These are phyloP conservation scores for Spongispora temasekensis DNA, from an alignment of 1,284 basidiomycete genomes.

Conservation along the genomic window DNA sequence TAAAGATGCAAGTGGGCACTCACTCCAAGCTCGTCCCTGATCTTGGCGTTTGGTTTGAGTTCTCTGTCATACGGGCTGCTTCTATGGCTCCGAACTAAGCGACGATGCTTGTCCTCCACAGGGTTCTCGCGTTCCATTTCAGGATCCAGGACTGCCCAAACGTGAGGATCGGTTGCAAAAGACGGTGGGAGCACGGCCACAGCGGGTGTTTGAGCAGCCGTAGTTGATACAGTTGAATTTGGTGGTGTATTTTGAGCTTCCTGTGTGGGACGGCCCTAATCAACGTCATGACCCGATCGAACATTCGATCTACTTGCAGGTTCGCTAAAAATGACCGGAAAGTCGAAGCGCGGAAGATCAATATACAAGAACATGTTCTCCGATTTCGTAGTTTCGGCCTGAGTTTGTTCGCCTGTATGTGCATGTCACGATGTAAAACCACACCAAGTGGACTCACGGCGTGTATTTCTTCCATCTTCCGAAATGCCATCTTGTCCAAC, in stretches of 20 bases:
- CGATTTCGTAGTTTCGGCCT: conserved; percentile 88
- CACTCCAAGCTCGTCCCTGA: conserved; percentile 91
- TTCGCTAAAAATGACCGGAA: conserved; percentile 96
- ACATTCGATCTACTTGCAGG: conserved; percentile 48
- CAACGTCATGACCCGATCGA: neutral
- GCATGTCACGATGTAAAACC: neutral
- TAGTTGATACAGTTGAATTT: conserved; percentile 38
- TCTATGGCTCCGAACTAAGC: conserved; percentile 92
- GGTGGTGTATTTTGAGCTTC: conserved; percentile 40
- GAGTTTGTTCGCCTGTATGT: too few species aligned
- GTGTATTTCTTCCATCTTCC: conserved; percentile 93
- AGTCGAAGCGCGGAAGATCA: conserved; percentile 96
- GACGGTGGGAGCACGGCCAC: conserved; percentile 48
- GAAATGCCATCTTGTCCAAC: conserved; percentile 91
- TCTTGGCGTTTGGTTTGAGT: conserved; percentile 94
- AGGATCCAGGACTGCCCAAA: conserved; percentile 93
- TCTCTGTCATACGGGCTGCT: conserved; percentile 95
- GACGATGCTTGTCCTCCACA: conserved; percentile 95
- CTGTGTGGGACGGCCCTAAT: conserved; percentile 23
- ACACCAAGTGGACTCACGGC: conserved; percentile 56
- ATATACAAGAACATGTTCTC: conserved; percentile 92
- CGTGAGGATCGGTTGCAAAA: conserved; percentile 61
- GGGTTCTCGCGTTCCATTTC: conserved; percentile 91
- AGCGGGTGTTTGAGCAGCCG: conserved; percentile 42
- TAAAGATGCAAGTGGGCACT: conserved; percentile 32